A percentile compares a stretch with the other conserved stretches of the same genome.
phyloP scores from a whole-genome alignment of 75 land plant genomes.

The Selaginella tamariscina region DNA sequence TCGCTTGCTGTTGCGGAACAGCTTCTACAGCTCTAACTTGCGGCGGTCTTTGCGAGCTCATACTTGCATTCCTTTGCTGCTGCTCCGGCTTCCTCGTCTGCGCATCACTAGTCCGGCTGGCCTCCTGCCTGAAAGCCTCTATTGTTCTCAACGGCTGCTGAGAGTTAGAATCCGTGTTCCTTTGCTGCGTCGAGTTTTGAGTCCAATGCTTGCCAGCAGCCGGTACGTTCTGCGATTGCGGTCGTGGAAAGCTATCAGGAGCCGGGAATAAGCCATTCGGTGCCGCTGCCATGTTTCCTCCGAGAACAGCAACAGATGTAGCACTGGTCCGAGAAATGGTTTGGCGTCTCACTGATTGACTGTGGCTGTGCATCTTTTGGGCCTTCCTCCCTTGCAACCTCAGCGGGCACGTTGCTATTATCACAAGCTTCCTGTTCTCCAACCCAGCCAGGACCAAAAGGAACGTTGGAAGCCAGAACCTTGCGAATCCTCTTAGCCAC shows the following conservation, averaged over 20 bases:
- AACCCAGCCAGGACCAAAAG: constrained; percentile 96
- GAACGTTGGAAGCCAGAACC: constrained; percentile 43
- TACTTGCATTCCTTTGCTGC: not conserved
- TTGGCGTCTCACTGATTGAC: not conserved
- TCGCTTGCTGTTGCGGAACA: not conserved
- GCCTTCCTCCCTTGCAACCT: constrained; percentile 8
- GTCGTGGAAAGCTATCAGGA: too few relatives aligned
- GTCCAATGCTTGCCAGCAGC: too few relatives aligned
- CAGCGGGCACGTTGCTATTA: constrained; percentile 22
- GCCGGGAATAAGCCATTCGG: too few relatives aligned
- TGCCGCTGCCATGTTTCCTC: not conserved
- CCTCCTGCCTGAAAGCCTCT: not conserved
- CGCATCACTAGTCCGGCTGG: not conserved
- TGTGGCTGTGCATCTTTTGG: not conserved
- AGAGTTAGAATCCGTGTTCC: too few relatives aligned
- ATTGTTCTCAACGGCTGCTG: not conserved
- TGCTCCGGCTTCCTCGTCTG: not conserved
- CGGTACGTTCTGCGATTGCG: too few relatives aligned
- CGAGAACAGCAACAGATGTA: not conserved
- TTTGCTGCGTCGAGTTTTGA: not conserved
- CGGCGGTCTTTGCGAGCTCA: not conserved
- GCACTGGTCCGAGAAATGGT: constrained; percentile 7
- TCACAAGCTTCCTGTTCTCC: constrained; percentile 66
- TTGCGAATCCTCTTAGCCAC: constrained; percentile 54
- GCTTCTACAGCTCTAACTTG: not conserved